These are phyloP conservation scores for Exophiala aquamarina DNA, from an alignment of 2,329 filamentous ascomycete genomes.

Conservation along the genomic window DNA sequence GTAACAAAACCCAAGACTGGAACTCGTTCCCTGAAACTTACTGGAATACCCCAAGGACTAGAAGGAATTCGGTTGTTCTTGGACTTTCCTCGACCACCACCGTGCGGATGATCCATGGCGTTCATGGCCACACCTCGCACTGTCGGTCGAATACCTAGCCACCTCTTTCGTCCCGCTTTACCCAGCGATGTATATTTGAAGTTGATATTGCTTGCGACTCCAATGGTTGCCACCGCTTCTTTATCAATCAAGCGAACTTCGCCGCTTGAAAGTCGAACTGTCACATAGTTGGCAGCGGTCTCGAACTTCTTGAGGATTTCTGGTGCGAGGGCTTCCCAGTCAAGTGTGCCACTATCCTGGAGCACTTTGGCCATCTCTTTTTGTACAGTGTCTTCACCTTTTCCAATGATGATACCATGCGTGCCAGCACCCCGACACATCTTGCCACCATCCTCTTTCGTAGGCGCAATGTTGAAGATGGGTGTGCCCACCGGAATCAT, in stretches of 20 bases:
- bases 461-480: slow-evolving; percentile 82
- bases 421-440: slow-evolving; percentile 96
- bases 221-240: slow-evolving; percentile 92
- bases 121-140: slow-evolving; percentile 99
- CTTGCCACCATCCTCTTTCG: slow-evolving; percentile 68
- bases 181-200: slow-evolving; percentile 88
- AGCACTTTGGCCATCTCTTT: slow-evolving; percentile 31
- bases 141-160: slow-evolving; percentile 91
- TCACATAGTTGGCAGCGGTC: slow-evolving; percentile 74
- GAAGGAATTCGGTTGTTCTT: slow-evolving; percentile 97
- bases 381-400: slow-evolving; percentile 68
- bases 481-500: slow-evolving; percentile 95
- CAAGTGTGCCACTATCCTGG: slow-evolving; percentile 19
- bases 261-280: slow-evolving; percentile 84
- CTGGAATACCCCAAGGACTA: slow-evolving; percentile 93
- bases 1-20: slow-evolving; percentile 11
- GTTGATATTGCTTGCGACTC: slow-evolving; percentile 89
- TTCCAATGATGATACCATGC: slow-evolving; percentile 82
- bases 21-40: slow-evolving; percentile 53
- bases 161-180: slow-evolving; percentile 90
- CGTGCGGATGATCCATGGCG: slow-evolving; percentile 95
- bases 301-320: slow-evolving; percentile 43
- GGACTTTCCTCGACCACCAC: slow-evolving; percentile 97
- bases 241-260: slow-evolving; percentile 87
- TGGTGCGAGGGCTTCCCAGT: slow-evolving; percentile 37